phyloP scores from a whole-genome alignment of 352 stramenopile species.

The Aphanomyces cochlioides region DNA sequence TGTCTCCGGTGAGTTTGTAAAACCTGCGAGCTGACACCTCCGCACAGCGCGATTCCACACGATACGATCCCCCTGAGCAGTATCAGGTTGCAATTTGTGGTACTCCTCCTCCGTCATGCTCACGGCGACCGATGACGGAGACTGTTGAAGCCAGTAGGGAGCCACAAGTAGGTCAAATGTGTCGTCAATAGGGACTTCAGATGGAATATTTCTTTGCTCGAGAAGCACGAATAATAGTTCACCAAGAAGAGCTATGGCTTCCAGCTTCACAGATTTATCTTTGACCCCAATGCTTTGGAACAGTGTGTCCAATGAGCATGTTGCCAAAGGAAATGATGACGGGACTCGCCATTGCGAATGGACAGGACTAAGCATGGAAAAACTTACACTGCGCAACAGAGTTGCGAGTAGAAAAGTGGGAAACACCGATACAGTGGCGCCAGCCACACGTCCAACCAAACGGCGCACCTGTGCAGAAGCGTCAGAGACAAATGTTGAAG shows the following conservation, averaged over 20 bases:
- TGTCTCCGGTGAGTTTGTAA: neutral
- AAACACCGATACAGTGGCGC: neutral
- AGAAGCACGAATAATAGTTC: slow-evolving; percentile 26
- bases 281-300: slow-evolving; percentile 24
- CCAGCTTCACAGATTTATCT: slow-evolving; percentile 8
- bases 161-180: slow-evolving; percentile 6
- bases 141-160: slow-evolving; percentile 25
- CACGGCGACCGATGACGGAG: neutral
- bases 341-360: neutral
- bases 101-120: neutral
- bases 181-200: slow-evolving; percentile 5
- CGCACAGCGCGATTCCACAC: slow-evolving; percentile 27
- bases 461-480: slow-evolving; percentile 13
- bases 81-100: neutral
- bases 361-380: neutral
- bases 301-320: slow-evolving; percentile 12
- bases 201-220: neutral
- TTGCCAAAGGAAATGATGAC: neutral
- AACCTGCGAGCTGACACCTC: slow-evolving; percentile 23
- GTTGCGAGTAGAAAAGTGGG: slow-evolving; percentile 14
- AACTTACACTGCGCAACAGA: slow-evolving; percentile 21
- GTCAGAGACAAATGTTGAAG: neutral
- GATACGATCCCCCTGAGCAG: slow-evolving; percentile 2
- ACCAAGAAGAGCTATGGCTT: slow-evolving; percentile 19
- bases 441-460: slow-evolving; percentile 19